Evolutionary conservation across 2,329 filamentous ascomycete genomes (phyloP).

Genomic region (Huntiella savannae): DNA sequence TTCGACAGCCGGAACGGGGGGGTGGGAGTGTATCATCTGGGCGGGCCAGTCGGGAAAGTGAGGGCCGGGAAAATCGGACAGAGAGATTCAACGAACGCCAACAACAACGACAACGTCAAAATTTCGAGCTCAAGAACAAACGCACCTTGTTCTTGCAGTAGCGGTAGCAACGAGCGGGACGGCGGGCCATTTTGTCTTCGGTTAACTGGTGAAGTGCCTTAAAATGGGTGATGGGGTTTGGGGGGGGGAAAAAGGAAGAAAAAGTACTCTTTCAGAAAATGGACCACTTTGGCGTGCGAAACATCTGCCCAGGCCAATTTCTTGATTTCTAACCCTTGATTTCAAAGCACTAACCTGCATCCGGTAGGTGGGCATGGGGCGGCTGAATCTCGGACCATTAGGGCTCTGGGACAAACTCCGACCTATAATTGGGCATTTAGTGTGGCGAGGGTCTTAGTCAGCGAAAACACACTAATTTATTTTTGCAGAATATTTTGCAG

Average conservation of each 20-base stretch:
- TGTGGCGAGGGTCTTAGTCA: conserved; percentile 2
- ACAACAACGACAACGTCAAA: conserved; percentile 1
- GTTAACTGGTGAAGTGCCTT: conserved; percentile 15
- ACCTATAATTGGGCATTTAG: conserved; percentile 15
- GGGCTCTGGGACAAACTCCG: conserved; percentile 16
- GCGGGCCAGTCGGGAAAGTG: no score
- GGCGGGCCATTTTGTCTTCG: conserved; percentile 84
- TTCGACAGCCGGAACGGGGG: background rate
- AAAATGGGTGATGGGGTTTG: conserved; percentile 18
- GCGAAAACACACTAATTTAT: background rate
- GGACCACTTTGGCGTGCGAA: conserved; percentile 10
- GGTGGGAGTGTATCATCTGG: background rate
- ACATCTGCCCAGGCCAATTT: conserved; percentile 12
- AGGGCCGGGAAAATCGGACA: no score
- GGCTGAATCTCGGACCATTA: conserved; percentile 22
- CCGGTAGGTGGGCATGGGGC: conserved; percentile 6
- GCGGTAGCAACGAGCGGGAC: conserved; percentile 98
- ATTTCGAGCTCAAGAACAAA: conserved; percentile 14
- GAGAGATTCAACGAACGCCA: no score
- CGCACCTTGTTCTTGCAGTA: conserved; percentile 99
- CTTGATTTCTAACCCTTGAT: conserved; percentile 24
- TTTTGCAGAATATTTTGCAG: no score
- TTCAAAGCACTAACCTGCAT: conserved; percentile 29
- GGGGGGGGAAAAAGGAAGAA: conserved; percentile 13
- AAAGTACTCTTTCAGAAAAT: conserved; percentile 9